Conservation (phyloP, 2,329 filamentous ascomycete genomes). For the Pseudopyrenochaeta lycopersici region DNA sequence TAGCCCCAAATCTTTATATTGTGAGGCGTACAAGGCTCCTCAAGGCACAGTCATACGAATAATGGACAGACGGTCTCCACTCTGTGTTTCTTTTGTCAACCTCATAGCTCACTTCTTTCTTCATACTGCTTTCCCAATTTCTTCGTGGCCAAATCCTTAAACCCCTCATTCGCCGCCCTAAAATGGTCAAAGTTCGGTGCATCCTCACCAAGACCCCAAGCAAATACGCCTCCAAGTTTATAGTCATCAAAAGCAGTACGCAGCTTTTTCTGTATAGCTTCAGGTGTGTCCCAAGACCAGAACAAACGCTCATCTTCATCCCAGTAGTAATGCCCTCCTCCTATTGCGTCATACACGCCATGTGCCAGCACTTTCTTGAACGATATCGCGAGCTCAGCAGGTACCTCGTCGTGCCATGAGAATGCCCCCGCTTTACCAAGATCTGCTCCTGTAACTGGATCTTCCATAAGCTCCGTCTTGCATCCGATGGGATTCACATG, state of each 20-base stretch:
- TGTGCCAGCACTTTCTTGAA: slow-evolving; percentile 64
- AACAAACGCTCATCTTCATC: slow-evolving; percentile 67
- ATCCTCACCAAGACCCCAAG: slow-evolving; percentile 78
- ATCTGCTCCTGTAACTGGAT: slow-evolving; percentile 66
- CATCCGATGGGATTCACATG: slow-evolving; percentile 65
- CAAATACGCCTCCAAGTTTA: slow-evolving; percentile 73
- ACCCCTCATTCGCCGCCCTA: slow-evolving; percentile 39
- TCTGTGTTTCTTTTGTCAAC: not conserved
- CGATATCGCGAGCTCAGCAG: slow-evolving; percentile 60
- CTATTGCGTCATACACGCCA: slow-evolving; percentile 64
- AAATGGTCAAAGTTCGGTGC: slow-evolving; percentile 48
- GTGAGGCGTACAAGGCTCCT: no score
- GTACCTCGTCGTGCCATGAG: slow-evolving; percentile 51
- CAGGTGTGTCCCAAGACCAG: slow-evolving; percentile 76
- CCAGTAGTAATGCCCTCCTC: slow-evolving; percentile 74
- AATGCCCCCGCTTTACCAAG: slow-evolving; percentile 66
- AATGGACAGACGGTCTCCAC: not conserved
- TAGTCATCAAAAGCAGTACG: slow-evolving; percentile 63
- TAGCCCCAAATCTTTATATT: no score
- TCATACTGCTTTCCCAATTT: not conserved
- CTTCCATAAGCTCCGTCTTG: slow-evolving; percentile 67
- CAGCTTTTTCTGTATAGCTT: slow-evolving; percentile 70
- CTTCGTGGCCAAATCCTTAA: not conserved
- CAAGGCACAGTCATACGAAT: not conserved
- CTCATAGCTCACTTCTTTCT: slow-evolving; percentile 15